Evolutionary conservation across 306 rosid genomes (phyloP), one percentile per base, ranked within the genome.

Genomic region (Astragalus membranaceus): DNA sequence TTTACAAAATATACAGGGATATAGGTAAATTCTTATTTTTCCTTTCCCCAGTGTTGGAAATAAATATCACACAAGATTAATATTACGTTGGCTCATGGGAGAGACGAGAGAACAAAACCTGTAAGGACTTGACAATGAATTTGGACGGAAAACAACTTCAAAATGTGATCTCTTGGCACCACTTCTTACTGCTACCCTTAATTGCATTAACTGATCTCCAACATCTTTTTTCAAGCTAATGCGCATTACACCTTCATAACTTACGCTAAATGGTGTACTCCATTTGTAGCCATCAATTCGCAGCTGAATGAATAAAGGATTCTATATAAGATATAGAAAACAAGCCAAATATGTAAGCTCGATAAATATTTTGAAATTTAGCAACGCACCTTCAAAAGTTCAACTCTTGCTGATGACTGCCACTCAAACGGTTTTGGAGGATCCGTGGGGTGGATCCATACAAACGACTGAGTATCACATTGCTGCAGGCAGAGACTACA

Each of bases 261-360:
- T 50, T 69, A 91, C 87, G 80, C 96, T 91, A 81, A 91, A 94
- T 78, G 97, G 96, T 43, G 87, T 67, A 76, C 99, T 94, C 99
- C 99, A 94, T 64, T 85, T 75, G 82, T 87, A 94, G 33, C 91
- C 99, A 67, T 94, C 87, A 68, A 88, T 82, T 49, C 89, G 75
- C 85, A 94, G 26, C 99, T 94, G 85, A 86, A 77, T 70, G 49
- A 42, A 74, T 53, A 66, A 42, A 35, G 1, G 47, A 76, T 17
- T 56, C 41, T 69, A 37, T 23, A 46, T 67, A 52, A 83, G 75
- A 67, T 65, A 70, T 39, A 72, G 13, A 62, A 54, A 70, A 66
- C 54, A 75, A 33, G 30, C 36, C 43, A 56, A 70, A 58, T 17
- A 65, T 39, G 16, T 33, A 65, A 65, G 47, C 41, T 71, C 48